Evolutionary conservation across 2,329 filamentous ascomycete species (phyloP), one percentile per base, ranked within the genome.

Genomic region (Ophiognomonia clavigignenti-juglandacearum): DNA sequence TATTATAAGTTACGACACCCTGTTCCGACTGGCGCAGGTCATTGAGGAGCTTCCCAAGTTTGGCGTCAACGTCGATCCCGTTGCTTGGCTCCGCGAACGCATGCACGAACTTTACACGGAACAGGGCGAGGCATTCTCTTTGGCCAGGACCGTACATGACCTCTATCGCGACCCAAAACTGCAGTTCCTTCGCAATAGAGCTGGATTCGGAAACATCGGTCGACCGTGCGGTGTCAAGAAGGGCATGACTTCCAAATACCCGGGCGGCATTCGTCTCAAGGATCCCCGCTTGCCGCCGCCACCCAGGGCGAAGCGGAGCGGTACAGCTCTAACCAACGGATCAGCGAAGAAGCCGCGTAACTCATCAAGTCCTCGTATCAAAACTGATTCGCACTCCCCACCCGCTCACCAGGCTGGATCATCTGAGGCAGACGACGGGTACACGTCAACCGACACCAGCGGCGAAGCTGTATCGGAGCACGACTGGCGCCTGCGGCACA

Each of bases 41-140:
- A 50, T 50, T 23, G 69, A 71, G 3, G 75, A 80, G 57, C 63
- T 82, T 37, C 69, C 66, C 45, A 77, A 74, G 55, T 79, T 78
- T 47, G 67, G 70, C 24, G 66, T 80, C 5, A 72, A 76, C 31
- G 63, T 80, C 18, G 68, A 67, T 3, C 76, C 78, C 0, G 59
- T 77, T 3, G 69, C 80, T 22, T 82, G 77, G 78, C 63, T 81
- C 44, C 73, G 78, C 4, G 76, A 80, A 29, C 73, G 78, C 11
- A 65, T 81, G 40, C 66, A 74, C 51, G 75, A 81, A 58, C 60
- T 80, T 13, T 66, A 69, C 31, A 47, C 45, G 8, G 62, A 63
- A 16, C 61, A 72, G 32, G 73, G 74, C 1, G 56, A 70, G 3
- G 64, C 64, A 14, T 81, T 81, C 54, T 77, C 71, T 56, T 61